Conservation (phyloP, 2,329 filamentous ascomycete genomes). For the Colletotrichum brevisporum region DNA sequence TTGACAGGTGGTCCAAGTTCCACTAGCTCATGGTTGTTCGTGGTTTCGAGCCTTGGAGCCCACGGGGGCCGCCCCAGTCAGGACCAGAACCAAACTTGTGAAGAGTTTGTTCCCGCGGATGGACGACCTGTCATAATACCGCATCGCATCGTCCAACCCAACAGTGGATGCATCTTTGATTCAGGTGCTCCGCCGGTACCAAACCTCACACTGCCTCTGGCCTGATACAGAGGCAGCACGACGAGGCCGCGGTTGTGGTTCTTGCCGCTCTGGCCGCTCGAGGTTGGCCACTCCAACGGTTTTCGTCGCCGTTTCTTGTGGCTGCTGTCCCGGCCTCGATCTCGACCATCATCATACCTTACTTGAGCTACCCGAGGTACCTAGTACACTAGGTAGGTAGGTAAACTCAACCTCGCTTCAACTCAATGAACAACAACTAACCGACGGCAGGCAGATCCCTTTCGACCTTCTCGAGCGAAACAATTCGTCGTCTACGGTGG, state of each 20-base stretch:
- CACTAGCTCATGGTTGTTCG: not conserved
- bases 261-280: conserved; percentile 28
- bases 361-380: no score
- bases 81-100: conserved; percentile 16
- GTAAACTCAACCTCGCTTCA: conserved; percentile 15
- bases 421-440: not conserved
- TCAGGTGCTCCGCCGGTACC: not conserved
- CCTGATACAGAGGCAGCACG: not conserved
- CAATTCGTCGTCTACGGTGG: not conserved
- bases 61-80: conserved; percentile 4
- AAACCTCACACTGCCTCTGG: no score
- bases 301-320: not conserved
- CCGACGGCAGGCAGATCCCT: conserved; percentile 11
- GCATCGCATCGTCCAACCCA: not conserved
- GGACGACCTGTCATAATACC: conserved; percentile 19
- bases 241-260: not conserved
- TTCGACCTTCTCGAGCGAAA: not conserved
- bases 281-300: not conserved
- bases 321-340: conserved; percentile 14
- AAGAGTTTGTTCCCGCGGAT: conserved; percentile 6
- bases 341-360: not conserved
- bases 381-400: not conserved
- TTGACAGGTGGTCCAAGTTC: conserved; percentile 9
- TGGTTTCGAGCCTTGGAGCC: conserved; percentile 2
- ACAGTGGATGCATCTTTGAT: not conserved